Conservation (phyloP, 306 rosid genomes). For the Ceratonia siliqua region DNA sequence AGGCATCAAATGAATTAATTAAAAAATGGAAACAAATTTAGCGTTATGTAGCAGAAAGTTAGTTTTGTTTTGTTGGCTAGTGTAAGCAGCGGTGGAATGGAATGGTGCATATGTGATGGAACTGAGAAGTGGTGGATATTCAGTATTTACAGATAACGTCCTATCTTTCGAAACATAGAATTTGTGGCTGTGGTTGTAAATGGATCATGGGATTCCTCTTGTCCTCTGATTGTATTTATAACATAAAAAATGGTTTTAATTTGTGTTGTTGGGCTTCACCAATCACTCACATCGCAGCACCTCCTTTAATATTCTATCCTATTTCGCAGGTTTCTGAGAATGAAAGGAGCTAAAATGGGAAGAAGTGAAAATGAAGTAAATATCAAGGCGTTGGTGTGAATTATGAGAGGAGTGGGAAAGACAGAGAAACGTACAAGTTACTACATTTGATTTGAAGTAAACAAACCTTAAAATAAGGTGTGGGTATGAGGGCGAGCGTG, state of each 20-base stretch:
- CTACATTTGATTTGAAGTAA: neutral
- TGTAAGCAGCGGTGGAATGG: neutral
- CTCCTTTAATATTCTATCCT: too few species aligned
- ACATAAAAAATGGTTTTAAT: too few species aligned
- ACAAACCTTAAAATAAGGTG: neutral
- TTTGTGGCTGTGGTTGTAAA: neutral
- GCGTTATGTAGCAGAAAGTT: too few species aligned
- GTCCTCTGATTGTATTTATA: too few species aligned
- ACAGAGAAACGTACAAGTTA: neutral
- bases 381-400: too few species aligned
- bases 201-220: neutral
- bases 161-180: neutral
- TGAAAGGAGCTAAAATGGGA: too few species aligned
- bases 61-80: neutral
- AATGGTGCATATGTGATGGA: neutral
- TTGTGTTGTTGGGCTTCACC: too few species aligned
- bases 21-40: neutral
- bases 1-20: neutral
- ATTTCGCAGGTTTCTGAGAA: conserved; percentile 2
- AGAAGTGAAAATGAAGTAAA: too few species aligned
- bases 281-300: too few species aligned
- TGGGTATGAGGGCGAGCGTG: neutral
- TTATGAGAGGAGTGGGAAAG: neutral
- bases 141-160: neutral
- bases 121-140: neutral